Percentiles rank a stretch among this genome's conserved stretches.
Conservation (phyloP, 805 yeast species). For the Ogataea ramenticola region DNA sequence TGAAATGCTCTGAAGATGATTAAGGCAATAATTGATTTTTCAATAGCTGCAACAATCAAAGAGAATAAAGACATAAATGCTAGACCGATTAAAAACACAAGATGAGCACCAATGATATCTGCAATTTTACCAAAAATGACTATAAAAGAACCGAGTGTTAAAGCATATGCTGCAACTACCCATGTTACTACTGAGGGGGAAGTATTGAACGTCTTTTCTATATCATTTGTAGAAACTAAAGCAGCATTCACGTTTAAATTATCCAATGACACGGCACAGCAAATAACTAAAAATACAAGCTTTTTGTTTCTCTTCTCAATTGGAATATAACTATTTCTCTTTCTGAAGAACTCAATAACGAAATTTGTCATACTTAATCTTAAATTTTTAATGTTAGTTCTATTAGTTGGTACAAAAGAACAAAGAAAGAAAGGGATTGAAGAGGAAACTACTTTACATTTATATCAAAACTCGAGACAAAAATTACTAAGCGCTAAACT, state of each 20-base stretch:
- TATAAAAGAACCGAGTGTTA: conserved; percentile 38
- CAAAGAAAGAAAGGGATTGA: too few relatives aligned
- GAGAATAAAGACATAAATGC: conserved; percentile 14
- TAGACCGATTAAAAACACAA: conserved; percentile 19
- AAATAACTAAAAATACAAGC: conserved; percentile 7
- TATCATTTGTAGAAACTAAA: conserved; percentile 12
- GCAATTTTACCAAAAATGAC: conserved; percentile 34
- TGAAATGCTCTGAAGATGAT: conserved; percentile 38
- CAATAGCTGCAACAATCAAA: conserved; percentile 29
- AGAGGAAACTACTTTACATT: too few relatives aligned
- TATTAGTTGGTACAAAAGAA: too few relatives aligned
- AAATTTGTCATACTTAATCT: background rate
- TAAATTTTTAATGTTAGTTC: too few relatives aligned
- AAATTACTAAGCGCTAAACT: too few relatives aligned
- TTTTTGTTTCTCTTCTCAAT: conserved; percentile 5
- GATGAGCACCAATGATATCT: conserved; percentile 34
- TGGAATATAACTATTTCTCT: background rate
- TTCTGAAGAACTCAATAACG: background rate
- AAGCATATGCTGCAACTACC: conserved; percentile 36
- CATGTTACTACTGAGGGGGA: conserved; percentile 30
- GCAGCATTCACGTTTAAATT: conserved; percentile 20
- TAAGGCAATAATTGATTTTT: conserved; percentile 25
- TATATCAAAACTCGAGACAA: too few relatives aligned
- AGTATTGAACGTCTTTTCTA: conserved; percentile 31
- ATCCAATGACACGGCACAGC: conserved; percentile 15